These are phyloP conservation scores for Stylosanthes scabra DNA, from an alignment of 331 rosid genomes.

Conservation along the genomic window DNA sequence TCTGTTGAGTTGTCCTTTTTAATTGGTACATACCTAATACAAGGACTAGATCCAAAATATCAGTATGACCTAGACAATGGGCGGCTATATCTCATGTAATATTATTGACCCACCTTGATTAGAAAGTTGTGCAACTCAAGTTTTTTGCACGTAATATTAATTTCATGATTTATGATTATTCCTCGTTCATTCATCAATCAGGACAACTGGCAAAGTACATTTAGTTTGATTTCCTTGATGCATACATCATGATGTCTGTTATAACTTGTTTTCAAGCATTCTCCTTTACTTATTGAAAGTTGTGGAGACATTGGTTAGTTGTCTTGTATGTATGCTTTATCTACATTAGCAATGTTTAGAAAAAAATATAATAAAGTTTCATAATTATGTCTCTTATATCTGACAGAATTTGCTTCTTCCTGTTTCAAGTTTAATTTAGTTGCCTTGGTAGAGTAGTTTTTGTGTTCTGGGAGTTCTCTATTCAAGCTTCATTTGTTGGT, in stretches of 20 bases:
- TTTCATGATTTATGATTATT: not conserved
- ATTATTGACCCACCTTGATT: not conserved
- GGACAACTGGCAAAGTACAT: not conserved
- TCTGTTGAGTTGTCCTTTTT: not conserved
- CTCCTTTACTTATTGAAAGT: not conserved
- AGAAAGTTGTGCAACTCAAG: slow-evolving; percentile 1
- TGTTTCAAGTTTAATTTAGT: slow-evolving; percentile 7
- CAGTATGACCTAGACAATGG: not conserved
- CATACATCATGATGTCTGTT: slow-evolving; percentile 6
- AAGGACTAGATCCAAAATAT: slow-evolving; percentile 10
- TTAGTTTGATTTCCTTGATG: not conserved
- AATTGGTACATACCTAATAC: slow-evolving; percentile 3
- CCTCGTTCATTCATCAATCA: not conserved
- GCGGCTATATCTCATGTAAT: not conserved
- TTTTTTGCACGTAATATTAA: not conserved
- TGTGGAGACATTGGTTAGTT: not conserved
- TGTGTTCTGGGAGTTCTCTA: slow-evolving; percentile 1
- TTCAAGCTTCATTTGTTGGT: not conserved
- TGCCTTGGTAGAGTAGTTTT: slow-evolving; percentile 7
- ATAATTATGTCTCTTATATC: not conserved
- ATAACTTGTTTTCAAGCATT: slow-evolving; percentile 14
- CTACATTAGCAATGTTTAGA: not conserved
- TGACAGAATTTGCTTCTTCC: not conserved
- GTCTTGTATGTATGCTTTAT: not conserved
- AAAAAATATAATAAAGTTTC: not conserved